phyloP scores from a whole-genome alignment of 1,284 basidiomycete genomes.

The Lentinus polychrous region DNA sequence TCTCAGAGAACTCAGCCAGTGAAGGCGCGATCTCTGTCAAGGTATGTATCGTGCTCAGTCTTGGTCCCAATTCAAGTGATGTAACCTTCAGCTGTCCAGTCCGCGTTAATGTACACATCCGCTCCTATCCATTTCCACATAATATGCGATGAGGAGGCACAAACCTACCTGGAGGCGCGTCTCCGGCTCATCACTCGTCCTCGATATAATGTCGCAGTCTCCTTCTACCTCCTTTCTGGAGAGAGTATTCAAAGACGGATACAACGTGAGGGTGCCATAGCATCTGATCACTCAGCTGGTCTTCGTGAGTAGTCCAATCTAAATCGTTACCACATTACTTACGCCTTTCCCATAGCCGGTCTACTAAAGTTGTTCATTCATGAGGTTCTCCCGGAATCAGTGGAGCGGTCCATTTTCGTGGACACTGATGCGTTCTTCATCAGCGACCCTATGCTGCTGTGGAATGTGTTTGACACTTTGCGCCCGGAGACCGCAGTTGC shows the following conservation, averaged over 20 bases:
- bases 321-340: slow-evolving; percentile 3
- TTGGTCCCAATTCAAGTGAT: slow-evolving; percentile 2
- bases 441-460: slow-evolving; percentile 37
- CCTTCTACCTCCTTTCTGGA: slow-evolving; percentile 33
- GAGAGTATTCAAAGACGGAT: slow-evolving; percentile 36
- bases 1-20: slow-evolving; percentile 33
- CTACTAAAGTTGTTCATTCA: slow-evolving; percentile 43
- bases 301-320: slow-evolving; percentile 29
- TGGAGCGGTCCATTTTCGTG: slow-evolving; percentile 38
- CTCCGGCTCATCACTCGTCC: slow-evolving; percentile 32
- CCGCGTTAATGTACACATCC: slow-evolving; percentile 38
- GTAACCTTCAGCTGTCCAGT: slow-evolving; percentile 21
- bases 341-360: slow-evolving; percentile 25
- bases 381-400: slow-evolving; percentile 31
- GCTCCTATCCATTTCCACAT: slow-evolving; percentile 40
- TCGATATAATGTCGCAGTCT: slow-evolving; percentile 28
- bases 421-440: slow-evolving; percentile 46
- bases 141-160: slow-evolving; percentile 36
- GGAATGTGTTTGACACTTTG: slow-evolving; percentile 33
- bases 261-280: slow-evolving; percentile 37
- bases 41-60: slow-evolving; percentile 18
- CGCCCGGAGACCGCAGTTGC: slow-evolving; percentile 30
- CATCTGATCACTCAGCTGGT: slow-evolving; percentile 40
- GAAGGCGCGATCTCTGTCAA: slow-evolving; percentile 41
- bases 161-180: slow-evolving; percentile 29